Evolutionary conservation across 1,284 basidiomycete species (phyloP), one percentile per base, ranked within the genome.

Genomic region (Ganoderma meredithae): DNA sequence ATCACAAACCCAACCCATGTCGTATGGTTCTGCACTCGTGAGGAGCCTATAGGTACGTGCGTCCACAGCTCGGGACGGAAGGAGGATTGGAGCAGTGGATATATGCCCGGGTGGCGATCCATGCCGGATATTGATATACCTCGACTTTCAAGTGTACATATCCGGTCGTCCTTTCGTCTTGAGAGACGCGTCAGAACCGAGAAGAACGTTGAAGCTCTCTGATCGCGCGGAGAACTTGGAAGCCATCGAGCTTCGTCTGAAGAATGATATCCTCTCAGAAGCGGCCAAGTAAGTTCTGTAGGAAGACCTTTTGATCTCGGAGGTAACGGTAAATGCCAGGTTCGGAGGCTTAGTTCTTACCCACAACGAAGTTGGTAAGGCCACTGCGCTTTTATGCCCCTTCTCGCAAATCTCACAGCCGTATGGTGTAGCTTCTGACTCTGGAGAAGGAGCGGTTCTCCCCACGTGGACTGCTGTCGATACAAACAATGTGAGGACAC

Each of bases 401-500:
- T 17, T 39, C n/a, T 39, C 12, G n/a, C 1, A 7, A n/a, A 31
- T 31, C 39, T 22, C 41, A 60, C 12, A 53, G n/a, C 64, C 70
- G 55, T 67, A 1, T 39, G 36, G 12, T 73, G 40, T 64, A 89
- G 90, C 88, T 59, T 82, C 90, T 62, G 91, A 93, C 68, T 84
- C 86, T 60, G 71, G 71, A 25, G 90, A 93, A 69, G 95, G 94
- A 3, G 91, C 93, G 4, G 93, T 98, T 71, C 81, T 96, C 2
- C 95, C 97, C 0, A 97, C 96, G 1, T 99, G 98, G 98, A 96
- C 97, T 1, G 89, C 94, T 22, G 95, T 98, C 13, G 97, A 99
- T 77, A 83, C 83, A 33, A 85, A 83, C 22, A 96, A 93, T 72
- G 95, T 99, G 22, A 89, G 90, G 75, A 99, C 98, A 0, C 92